Evolutionary conservation across 2,329 filamentous ascomycete species (phyloP), one percentile per base, ranked within the genome.

Genomic region (Phialocephala sp.): DNA sequence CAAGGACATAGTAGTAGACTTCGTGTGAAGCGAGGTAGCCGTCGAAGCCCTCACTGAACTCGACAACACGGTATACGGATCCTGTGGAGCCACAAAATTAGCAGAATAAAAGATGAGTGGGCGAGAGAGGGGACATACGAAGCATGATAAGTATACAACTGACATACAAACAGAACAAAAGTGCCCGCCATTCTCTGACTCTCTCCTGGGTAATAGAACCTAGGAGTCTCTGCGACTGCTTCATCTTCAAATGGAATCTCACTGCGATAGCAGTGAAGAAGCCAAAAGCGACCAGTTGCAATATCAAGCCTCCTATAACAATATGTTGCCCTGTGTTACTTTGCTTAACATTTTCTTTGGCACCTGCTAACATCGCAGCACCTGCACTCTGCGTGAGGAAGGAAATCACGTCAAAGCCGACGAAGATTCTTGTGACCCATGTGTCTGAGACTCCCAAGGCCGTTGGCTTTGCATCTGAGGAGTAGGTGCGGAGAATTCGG

Each of bases 1-100:
- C 85, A 66, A 78, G 81, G 4, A 75, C 74, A 58, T 83, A 84
- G 27, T 20, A 81, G 35, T n/a, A 45, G 18, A 18, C 37, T 41
- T 41, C 37, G 37, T 41, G 37, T 2, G 37, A 41, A 41, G 9
- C 9, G 11, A 41, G 37, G 11, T 41, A 41, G 37, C 37, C 37
- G 15, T 43, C 14, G 15, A 36, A 50, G 11, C 37, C 37, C 9
- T 12, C 2, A 12, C 37, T 12, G 9, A 18, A 41, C 9, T 41
- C 37, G 11, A 41, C 37, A 12, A 41, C 9, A 41, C 37, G 37
- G 15, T 41, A 41, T 12, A 41, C 37, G 37, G 11, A 41, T 12
- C 37, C 37, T 41, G 37, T 8, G 11, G 15, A 41, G 11, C 27
- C 27, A 32, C 27, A 32, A 3, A 32, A 32, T 32, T 32, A 32